Evolutionary conservation across 2,329 filamentous ascomycete genomes (phyloP).

Genomic region (Orbilia quercus): DNA sequence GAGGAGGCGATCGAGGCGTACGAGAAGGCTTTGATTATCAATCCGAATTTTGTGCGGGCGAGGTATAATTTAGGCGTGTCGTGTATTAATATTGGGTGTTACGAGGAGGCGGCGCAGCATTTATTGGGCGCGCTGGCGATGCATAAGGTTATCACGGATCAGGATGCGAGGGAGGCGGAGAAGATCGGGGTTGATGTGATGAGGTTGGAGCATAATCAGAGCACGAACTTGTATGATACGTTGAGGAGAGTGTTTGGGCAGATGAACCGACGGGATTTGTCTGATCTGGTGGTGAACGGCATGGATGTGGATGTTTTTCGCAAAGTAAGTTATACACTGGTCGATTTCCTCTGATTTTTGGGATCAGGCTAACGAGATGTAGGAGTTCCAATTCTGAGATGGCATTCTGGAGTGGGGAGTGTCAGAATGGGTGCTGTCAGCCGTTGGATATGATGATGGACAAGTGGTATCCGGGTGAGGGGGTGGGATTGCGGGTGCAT

Average conservation of each 20-base stretch:
- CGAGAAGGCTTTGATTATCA: constrained; percentile 86
- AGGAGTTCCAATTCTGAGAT: constrained; percentile 57
- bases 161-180: constrained; percentile 67
- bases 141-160: constrained; percentile 93
- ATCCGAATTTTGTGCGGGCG: constrained; percentile 95
- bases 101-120: constrained; percentile 90
- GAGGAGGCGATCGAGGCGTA: constrained; percentile 98
- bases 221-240: constrained; percentile 96
- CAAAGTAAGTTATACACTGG: constrained; percentile 65
- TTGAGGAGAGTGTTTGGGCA: constrained; percentile 92
- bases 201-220: constrained; percentile 94
- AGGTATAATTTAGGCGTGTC: constrained; percentile 96
- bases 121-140: constrained; percentile 90
- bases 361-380: background rate
- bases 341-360: background rate
- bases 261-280: constrained; percentile 89
- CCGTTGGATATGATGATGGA: constrained; percentile 41
- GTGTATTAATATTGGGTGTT: constrained; percentile 97
- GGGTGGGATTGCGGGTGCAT: constrained; percentile 36
- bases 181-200: constrained; percentile 65
- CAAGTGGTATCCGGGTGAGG: constrained; percentile 40
- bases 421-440: constrained; percentile 49
- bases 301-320: constrained; percentile 92
- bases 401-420: constrained; percentile 32
- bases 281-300: constrained; percentile 85